These are phyloP conservation scores for Termitomyces sp. DNA, from an alignment of 768 basidiomycete species.

Conservation along the genomic window DNA sequence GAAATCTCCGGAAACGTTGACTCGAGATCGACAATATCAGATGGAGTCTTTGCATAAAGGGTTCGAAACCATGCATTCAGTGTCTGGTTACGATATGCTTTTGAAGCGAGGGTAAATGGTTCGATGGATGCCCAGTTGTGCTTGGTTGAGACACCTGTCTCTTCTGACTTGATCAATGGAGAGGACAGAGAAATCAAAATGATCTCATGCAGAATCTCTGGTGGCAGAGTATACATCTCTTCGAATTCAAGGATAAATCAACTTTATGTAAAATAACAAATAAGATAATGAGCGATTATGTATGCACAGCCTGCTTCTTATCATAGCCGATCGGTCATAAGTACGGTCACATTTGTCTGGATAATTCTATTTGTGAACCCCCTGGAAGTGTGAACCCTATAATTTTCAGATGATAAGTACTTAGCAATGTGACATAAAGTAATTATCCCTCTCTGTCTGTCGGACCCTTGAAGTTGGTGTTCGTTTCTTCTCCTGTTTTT, in stretches of 20 bases:
- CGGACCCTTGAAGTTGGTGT: no score
- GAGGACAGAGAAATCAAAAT: conserved; percentile 17
- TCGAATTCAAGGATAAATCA: background rate
- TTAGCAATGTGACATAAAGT: no score
- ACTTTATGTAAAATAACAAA: background rate
- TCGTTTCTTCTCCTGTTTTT: no score
- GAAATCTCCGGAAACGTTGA: conserved; percentile 19
- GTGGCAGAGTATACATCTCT: conserved; percentile 20
- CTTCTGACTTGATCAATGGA: conserved; percentile 4
- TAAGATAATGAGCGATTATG: background rate
- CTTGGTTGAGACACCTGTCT: conserved; percentile 17
- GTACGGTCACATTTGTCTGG: background rate
- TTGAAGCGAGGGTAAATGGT: conserved; percentile 24
- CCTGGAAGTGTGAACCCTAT: no score
- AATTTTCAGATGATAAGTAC: no score
- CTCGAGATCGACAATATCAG: conserved; percentile 18
- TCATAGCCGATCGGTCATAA: background rate
- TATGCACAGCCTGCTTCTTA: no score
- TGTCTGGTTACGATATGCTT: conserved; percentile 20
- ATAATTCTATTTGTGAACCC: no score
- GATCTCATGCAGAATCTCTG: conserved; percentile 29
- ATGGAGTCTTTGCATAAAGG: conserved; percentile 18
- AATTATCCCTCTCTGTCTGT: no score
- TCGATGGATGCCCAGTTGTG: conserved; percentile 21
- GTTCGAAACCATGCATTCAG: conserved; percentile 28